Conservation (phyloP, 2,329 filamentous ascomycete species). For the Exutisphaerella laricina region DNA sequence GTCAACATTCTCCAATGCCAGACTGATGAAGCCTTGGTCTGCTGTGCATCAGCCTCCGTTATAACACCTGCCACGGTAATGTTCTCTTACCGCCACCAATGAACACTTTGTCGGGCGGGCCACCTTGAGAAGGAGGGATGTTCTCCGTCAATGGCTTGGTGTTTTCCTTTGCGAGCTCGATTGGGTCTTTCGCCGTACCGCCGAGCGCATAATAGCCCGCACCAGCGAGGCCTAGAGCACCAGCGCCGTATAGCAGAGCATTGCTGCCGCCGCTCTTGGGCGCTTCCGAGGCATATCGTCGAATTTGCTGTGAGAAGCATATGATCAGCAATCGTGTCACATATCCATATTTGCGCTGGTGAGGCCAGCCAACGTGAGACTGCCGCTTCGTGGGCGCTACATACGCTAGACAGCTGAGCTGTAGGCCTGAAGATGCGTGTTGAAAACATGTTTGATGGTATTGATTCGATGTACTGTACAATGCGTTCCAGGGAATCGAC, state of each 20-base stretch:
- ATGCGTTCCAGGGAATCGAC: background rate
- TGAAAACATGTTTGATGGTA: constrained; percentile 21
- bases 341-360: background rate
- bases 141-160: constrained; percentile 35
- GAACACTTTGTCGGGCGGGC: constrained; percentile 52
- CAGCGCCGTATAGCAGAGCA: constrained; percentile 56
- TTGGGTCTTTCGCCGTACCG: constrained; percentile 21
- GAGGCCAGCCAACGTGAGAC: background rate
- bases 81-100: constrained; percentile 55
- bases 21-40: constrained; percentile 80
- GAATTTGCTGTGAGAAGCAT: constrained; percentile 49
- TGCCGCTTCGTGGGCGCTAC: constrained; percentile 16
- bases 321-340: constrained; percentile 17
- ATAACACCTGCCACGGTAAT: background rate
- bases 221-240: constrained; percentile 54
- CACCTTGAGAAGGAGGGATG: constrained; percentile 31
- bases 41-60: background rate
- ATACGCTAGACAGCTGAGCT: constrained; percentile 33
- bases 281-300: constrained; percentile 65
- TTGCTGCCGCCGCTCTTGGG: constrained; percentile 51
- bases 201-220: constrained; percentile 45
- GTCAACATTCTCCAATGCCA: constrained; percentile 74
- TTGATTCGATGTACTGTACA: background rate
- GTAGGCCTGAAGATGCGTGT: constrained; percentile 24
- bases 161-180: constrained; percentile 21